phyloP scores from a whole-genome alignment of 108 stramenopile species.

The Fistulifera solaris region DNA sequence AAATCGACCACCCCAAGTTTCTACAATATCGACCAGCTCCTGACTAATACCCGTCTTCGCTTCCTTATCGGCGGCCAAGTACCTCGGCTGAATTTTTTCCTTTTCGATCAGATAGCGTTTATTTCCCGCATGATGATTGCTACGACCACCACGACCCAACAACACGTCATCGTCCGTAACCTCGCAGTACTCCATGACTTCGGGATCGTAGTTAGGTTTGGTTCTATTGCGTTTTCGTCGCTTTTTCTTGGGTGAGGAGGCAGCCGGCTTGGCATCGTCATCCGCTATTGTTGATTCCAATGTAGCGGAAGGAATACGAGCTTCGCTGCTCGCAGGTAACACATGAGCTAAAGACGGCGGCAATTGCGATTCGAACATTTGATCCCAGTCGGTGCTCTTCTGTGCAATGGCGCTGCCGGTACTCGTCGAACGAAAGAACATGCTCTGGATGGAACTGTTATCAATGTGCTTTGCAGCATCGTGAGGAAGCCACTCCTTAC shows the following conservation, averaged over 20 bases:
- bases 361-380: conserved; percentile 15
- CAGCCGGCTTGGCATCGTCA: neutral
- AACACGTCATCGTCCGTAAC: conserved; percentile 22
- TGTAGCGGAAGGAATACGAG: neutral
- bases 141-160: conserved; percentile 33
- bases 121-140: conserved; percentile 34
- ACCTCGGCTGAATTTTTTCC: conserved; percentile 22
- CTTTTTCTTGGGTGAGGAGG: conserved; percentile 21
- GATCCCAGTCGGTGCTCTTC: conserved; percentile 16
- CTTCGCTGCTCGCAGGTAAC: neutral
- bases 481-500: no score
- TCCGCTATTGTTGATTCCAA: neutral
- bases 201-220: conserved; percentile 13
- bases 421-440: no score
- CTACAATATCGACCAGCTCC: conserved; percentile 21
- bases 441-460: no score
- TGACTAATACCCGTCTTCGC: conserved; percentile 29
- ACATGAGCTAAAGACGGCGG: neutral
- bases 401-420: no score
- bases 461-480: no score
- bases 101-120: conserved; percentile 29
- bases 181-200: conserved; percentile 19
- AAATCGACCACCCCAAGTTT: conserved; percentile 22
- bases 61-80: conserved; percentile 19
- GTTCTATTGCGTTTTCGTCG: conserved; percentile 15